phyloP scores from a whole-genome alignment of 163 green algal species.

The Volvox carteri region DNA sequence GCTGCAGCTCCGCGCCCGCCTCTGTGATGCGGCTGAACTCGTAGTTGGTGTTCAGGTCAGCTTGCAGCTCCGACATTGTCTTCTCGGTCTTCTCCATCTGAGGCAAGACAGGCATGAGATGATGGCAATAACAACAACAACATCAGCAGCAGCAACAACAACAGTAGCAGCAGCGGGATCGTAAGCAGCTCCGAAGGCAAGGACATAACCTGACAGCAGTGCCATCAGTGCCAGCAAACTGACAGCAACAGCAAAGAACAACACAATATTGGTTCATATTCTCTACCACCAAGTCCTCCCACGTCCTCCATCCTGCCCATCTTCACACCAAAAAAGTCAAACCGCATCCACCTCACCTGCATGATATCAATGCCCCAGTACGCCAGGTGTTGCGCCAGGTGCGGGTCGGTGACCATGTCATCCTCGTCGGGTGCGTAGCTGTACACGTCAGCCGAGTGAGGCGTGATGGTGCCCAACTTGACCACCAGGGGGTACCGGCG shows the following conservation, averaged over 20 bases:
- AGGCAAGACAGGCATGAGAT: no score
- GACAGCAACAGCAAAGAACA: not conserved
- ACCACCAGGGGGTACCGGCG: constrained; percentile 95
- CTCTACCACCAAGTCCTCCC: not conserved
- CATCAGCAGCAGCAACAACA: no score
- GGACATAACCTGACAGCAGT: no score
- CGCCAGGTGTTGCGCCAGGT: constrained; percentile 91
- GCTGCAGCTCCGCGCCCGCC: constrained; percentile 81
- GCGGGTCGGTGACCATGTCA: constrained; percentile 96
- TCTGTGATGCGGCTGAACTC: constrained; percentile 97
- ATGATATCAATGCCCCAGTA: constrained; percentile 99
- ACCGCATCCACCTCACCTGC: constrained; percentile 64
- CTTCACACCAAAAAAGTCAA: no score
- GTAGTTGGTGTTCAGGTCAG: constrained; percentile 93
- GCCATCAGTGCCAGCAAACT: no score
- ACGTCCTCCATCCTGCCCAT: not conserved
- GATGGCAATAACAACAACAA: no score
- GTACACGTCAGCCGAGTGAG: constrained; percentile 76
- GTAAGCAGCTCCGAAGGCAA: no score
- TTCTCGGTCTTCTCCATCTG: constrained; percentile 97
- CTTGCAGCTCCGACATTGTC: constrained; percentile 96
- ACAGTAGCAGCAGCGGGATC: no score
- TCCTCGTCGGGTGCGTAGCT: constrained; percentile 95
- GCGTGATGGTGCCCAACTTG: constrained; percentile 98
- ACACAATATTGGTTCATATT: no score